Conservation (phyloP, 495 filamentous ascomycete genomes). For the Saxophila tyrrhenica region DNA sequence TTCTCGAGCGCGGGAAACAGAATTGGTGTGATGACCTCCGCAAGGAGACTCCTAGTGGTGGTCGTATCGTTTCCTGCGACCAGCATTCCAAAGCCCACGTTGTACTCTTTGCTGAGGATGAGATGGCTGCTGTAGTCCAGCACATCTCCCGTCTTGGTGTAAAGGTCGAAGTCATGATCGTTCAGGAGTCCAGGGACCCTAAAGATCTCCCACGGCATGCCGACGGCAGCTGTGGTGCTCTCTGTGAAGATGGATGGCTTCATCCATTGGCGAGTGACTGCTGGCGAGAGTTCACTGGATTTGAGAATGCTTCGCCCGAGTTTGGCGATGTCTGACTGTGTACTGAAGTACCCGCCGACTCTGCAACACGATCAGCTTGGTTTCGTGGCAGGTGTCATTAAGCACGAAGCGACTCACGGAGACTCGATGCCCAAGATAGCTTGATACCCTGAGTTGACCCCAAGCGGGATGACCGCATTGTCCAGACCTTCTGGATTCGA, state of each 20-base stretch:
- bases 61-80: conserved; percentile 17
- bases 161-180: conserved; percentile 22
- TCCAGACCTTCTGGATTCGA: neutral
- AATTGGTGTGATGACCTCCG: conserved; percentile 24
- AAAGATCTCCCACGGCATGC: conserved; percentile 36
- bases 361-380: neutral
- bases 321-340: conserved; percentile 14
- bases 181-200: conserved; percentile 17
- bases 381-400: neutral
- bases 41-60: conserved; percentile 23
- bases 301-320: conserved; percentile 20
- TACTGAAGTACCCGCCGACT: conserved; percentile 18
- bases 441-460: conserved; percentile 10
- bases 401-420: conserved; percentile 9
- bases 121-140: conserved; percentile 16
- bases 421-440: conserved; percentile 9
- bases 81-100: conserved; percentile 16
- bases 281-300: conserved; percentile 8
- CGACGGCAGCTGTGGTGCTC: conserved; percentile 8
- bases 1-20: conserved; percentile 36
- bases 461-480: conserved; percentile 14
- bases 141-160: conserved; percentile 21
- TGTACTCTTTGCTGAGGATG: conserved; percentile 18
- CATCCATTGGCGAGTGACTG: conserved; percentile 19
- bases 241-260: conserved; percentile 19